Conservation (phyloP, 2,329 filamentous ascomycete genomes). For the Graphiopsis chlorocephala region DNA sequence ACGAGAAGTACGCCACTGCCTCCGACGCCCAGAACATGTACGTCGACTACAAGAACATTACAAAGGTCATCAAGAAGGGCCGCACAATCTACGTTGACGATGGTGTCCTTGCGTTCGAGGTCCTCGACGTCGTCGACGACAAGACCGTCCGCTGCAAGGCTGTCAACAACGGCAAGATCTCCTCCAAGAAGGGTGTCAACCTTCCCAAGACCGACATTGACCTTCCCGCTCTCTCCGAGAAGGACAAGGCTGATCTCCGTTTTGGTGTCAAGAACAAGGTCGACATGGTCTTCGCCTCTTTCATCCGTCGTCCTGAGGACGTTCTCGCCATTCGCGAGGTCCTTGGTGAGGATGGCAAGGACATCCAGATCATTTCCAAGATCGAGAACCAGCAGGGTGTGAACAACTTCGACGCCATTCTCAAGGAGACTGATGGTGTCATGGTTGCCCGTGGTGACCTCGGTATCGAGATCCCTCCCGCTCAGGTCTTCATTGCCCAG, state of each 20-base stretch:
- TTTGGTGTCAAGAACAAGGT: conserved; percentile 99
- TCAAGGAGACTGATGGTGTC: conserved; percentile 94
- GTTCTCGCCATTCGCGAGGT: conserved; percentile 90
- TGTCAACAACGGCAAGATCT: conserved; percentile 98
- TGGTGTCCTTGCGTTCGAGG: conserved; percentile 94
- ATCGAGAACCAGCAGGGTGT: conserved; percentile 99
- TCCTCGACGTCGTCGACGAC: conserved; percentile 81
- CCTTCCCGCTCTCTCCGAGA: conserved; percentile 93
- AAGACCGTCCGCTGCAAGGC: conserved; percentile 83
- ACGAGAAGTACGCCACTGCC: conserved; percentile 81
- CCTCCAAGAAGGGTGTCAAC: conserved; percentile 98
- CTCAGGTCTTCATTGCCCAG: conserved; percentile 98
- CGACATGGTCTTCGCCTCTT: conserved; percentile 98
- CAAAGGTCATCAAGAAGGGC: conserved; percentile 88
- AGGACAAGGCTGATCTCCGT: conserved; percentile 89
- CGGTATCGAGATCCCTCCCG: conserved; percentile 97
- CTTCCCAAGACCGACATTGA: conserved; percentile 98
- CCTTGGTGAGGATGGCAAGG: conserved; percentile 84
- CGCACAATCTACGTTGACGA: conserved; percentile 98
- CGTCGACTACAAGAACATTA: conserved; percentile 99
- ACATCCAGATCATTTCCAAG: conserved; percentile 99
- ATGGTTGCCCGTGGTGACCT: conserved; percentile 99
- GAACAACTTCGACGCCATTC: conserved; percentile 98
- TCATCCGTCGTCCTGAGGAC: conserved; percentile 92
- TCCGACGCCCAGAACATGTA: conserved; percentile 96